Evolutionary conservation across 2,329 filamentous ascomycete genomes (phyloP), one percentile per base, ranked within the genome.

Genomic region (Colletotrichum filicis): DNA sequence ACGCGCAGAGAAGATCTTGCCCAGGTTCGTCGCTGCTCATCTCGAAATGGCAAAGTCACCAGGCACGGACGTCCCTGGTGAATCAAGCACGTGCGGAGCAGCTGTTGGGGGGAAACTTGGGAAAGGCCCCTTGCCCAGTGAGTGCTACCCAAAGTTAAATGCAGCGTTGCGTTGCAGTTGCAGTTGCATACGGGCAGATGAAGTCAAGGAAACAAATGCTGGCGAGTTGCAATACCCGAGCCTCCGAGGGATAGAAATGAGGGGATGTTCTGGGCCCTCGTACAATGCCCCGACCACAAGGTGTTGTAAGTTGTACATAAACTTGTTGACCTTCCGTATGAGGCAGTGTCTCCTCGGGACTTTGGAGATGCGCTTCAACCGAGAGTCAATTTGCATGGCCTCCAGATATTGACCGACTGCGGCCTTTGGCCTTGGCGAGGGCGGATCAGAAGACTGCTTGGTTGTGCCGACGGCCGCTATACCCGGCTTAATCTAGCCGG

Each of bases 1-100:
- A 71, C 49, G 56, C 61, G 66, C 66, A 61, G 19, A 42, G 71
- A 22, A 71, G 71, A 73, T 71, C 60, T 61, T 73, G 66, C 60
- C 60, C 60, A 16, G 26, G 30, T 68, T 71, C 24, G 64, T 71
- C 63, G 70, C 35, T 64, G 58, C 46, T 64, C 59, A 42, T 55
- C 24, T 30, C 22, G 56, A 24, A 64, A 12, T 22, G 66, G 49
- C n/a, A 42, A 57, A 65, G 66, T 70, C 66, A 71, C 32, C 56
- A 66, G 46, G 56, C 66, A 70, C 66, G 22, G 35, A 32, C 60
- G 58, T 55, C 22, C 32, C 53, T 49, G 46, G 55, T 61, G 66
- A 70, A 60, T 37, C 60, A 65, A 49, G 66, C 70, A 70, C 66
- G 66, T 70, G 70, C 56, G 12, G 60, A 61, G 66, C 35, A 60